A percentile compares a stretch with the other conserved stretches of the same genome.
These are phyloP conservation scores for Noccaea caerulescens DNA, from an alignment of 345 rosid species.

Conservation along the genomic window DNA sequence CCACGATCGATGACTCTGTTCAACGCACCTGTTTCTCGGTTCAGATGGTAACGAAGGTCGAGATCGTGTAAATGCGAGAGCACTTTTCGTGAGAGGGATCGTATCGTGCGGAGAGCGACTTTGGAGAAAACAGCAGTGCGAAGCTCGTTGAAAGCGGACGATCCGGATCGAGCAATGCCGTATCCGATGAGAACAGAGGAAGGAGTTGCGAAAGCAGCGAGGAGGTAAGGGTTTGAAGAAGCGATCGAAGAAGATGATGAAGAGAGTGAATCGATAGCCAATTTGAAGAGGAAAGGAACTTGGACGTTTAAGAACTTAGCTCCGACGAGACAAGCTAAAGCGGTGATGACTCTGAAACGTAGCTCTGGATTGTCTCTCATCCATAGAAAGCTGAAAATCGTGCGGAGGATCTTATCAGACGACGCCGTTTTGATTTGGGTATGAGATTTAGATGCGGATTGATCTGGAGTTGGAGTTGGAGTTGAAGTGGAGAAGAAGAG, in stretches of 20 bases:
- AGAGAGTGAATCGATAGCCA: constrained; percentile 83
- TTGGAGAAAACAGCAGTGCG: constrained; percentile 90
- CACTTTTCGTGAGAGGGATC: constrained; percentile 83
- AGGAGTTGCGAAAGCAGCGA: constrained; percentile 81
- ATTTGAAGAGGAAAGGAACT: constrained; percentile 92
- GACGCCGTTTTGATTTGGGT: constrained; percentile 27
- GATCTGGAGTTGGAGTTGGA: constrained; percentile 29
- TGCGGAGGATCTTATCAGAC: constrained; percentile 60
- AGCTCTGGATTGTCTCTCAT: constrained; percentile 79
- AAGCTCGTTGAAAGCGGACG: constrained; percentile 89
- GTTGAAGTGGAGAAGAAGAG: constrained; percentile 54
- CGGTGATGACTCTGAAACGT: constrained; percentile 75
- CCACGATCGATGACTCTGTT: constrained; percentile 94
- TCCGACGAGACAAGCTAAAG: constrained; percentile 75
- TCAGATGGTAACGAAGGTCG: constrained; percentile 86
- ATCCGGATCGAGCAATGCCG: constrained; percentile 80
- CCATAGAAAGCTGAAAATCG: constrained; percentile 75
- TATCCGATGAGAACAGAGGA: constrained; percentile 78
- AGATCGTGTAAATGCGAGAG: constrained; percentile 86
- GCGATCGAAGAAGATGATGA: constrained; percentile 55
- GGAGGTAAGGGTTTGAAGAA: constrained; percentile 58
- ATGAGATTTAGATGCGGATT: background rate
- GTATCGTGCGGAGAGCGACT: constrained; percentile 81
- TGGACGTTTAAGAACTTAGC: constrained; percentile 87
- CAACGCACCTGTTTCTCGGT: constrained; percentile 95